phyloP scores from a whole-genome alignment of 257 asterid species.

The Leptodermis oblonga region DNA sequence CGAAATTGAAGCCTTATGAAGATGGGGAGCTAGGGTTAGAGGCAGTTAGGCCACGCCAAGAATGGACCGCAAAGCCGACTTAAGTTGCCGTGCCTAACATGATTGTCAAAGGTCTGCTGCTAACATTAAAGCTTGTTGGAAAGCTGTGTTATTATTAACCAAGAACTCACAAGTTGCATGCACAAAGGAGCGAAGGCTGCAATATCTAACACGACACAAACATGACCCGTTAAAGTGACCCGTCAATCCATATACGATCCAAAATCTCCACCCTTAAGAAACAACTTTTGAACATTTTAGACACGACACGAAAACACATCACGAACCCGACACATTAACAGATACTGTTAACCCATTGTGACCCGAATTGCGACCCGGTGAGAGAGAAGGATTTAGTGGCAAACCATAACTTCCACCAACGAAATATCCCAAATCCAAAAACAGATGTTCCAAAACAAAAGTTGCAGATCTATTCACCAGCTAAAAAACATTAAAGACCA shows the following conservation, averaged over 20 bases:
- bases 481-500: neutral
- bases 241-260: too few relatives aligned
- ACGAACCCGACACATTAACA: too few relatives aligned
- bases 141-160: neutral
- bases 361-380: too few relatives aligned
- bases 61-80: constrained; percentile 11
- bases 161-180: neutral
- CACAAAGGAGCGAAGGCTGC: neutral
- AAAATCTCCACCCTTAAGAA: too few relatives aligned
- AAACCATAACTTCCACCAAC: neutral
- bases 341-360: too few relatives aligned
- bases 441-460: neutral
- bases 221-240: too few relatives aligned
- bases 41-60: constrained; percentile 10
- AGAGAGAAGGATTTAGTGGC: neutral
- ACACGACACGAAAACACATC: too few relatives aligned
- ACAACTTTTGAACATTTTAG: too few relatives aligned
- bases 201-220: too few relatives aligned
- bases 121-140: neutral
- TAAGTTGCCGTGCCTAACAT: neutral
- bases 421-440: neutral
- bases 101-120: neutral
- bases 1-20: neutral
- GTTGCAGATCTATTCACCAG: neutral
- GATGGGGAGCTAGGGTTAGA: neutral